A percentile compares a stretch with the other conserved stretches of the same genome.
Evolutionary conservation across 495 filamentous ascomycete genomes (phyloP).

Genomic region (Neurospora sp.): DNA sequence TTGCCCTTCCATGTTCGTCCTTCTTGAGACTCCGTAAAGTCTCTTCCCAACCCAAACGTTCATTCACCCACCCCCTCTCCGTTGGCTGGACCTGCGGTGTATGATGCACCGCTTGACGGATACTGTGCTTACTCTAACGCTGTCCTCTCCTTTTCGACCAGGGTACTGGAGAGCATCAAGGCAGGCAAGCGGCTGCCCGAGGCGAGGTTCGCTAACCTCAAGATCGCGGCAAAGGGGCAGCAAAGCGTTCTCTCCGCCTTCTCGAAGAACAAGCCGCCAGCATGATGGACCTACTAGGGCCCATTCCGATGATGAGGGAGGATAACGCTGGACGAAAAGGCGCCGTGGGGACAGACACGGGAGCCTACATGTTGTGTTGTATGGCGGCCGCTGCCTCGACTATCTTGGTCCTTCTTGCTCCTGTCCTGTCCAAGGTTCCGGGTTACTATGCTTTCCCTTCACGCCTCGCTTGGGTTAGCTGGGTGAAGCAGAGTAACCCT

Average conservation of each 20-base stretch:
- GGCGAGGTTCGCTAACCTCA: constrained; percentile 52
- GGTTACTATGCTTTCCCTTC: background rate
- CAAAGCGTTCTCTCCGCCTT: constrained; percentile 42
- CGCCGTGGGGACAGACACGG: background rate
- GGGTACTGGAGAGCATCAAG: constrained; percentile 71
- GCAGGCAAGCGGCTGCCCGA: constrained; percentile 66
- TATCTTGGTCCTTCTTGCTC: background rate
- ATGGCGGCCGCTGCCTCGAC: background rate
- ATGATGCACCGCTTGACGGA: constrained; percentile 2
- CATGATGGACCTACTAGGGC: constrained; percentile 1
- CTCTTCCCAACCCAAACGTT: background rate
- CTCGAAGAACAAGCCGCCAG: constrained; percentile 14
- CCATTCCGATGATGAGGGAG: background rate
- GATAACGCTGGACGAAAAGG: background rate
- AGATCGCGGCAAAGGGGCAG: constrained; percentile 50
- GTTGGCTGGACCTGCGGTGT: background rate
- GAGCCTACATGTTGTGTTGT: background rate
- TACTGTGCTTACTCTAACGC: constrained; percentile 7
- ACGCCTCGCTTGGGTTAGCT: background rate
- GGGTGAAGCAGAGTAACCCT: background rate
- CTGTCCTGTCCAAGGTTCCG: background rate
- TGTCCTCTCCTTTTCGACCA: constrained; percentile 14
- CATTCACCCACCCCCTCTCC: background rate
- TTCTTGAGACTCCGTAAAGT: background rate
- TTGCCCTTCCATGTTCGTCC: constrained; percentile 1